Base-by-base conservation (phyloP, 1,284 basidiomycete genomes). In the Sporisorium reilianum region DNA sequence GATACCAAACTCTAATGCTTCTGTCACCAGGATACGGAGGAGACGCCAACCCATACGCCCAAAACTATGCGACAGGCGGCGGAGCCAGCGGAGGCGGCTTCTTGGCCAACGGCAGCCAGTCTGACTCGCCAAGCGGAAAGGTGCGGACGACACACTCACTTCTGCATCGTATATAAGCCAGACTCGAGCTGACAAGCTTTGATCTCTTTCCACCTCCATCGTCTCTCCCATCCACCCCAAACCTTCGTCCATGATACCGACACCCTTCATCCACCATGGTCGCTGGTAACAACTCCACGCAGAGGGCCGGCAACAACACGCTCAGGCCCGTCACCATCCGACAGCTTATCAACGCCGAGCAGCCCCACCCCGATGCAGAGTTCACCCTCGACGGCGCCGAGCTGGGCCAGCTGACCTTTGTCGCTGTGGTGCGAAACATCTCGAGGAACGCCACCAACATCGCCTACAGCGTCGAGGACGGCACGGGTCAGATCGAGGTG, bases 341-440 rank as follows among this genome's bases (percentile, higher is more conserved):
- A 57, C 94, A 97, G 85, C 88, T 97, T 51, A 80, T 88, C 50
- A 89, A 89, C 72, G 93, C 95, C 2, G 88, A 87, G 34, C 94
- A 97, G 86, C 88, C 90, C 7, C 93, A 97, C 82, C 88, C 91
- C 0, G 95, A 98, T 75, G 91, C 93, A 1, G 93, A 95, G 55
- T 95, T 94, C 89, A 88, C 88, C 58, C 88, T 97, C 50, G 94
- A 95, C 72, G 91, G 90, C 22, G 86, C 88, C 6, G 93, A 96
- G 72, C 87, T 96, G 60, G 91, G 91, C 55, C 92, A 94, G 85
- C 93, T 93, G 72, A 86, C 87, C 14, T 83, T 96, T 55, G 92
- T 98, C n/a, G 96, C 90, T 1, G 90, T 92, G 77, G 90, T 97
- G 9, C 87, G 90, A 20, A 90, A 90, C 49, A 87, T 91, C 46